Evolutionary conservation across 2,329 filamentous ascomycete genomes (phyloP), one percentile per base, ranked within the genome.

Genomic region (Grosmannia clavigera): DNA sequence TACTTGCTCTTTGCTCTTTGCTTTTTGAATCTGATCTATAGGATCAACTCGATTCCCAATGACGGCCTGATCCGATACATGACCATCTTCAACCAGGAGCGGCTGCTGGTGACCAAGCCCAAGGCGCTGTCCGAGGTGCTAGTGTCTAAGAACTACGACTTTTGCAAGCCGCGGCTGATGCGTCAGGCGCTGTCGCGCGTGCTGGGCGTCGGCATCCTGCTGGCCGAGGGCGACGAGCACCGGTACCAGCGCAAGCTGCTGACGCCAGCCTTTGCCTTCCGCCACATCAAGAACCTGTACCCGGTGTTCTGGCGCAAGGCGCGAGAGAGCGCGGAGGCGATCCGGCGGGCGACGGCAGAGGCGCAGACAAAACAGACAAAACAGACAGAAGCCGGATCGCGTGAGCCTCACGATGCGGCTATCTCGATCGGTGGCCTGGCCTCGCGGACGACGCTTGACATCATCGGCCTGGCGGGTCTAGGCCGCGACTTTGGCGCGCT

Each of bases 201-300:
- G 31, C 76, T 92, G 14, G 87, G 90, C 11, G 73, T 85, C 14
- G 88, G 88, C 11, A 75, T 92, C 16, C 73, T 96, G 46, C 75
- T 96, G 12, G 88, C 90, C 2, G 92, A 96, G 72, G 92, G 92
- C n/a, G 88, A 95, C 14, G 88, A 92, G 67, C 92, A 96, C 71
- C 94, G 87, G 74, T 75, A 82, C 66, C 88, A 91, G 74, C 81
- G 92, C 55, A 91, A 88, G 70, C 84, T 86, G 61, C 80, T 95
- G 22, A 83, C 86, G 74, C 90, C 90, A 0, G 88, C 90, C 2
- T 96, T 96, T 70, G 80, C 84, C n/a, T 95, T 90, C 68, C 82
- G 90, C 27, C 88, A 95, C 67, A 78, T 95, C 70, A 95, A 94
- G 69, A 81, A 92, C 61, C 75, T 96, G 16, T 94, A 95, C 66